phyloP scores from a whole-genome alignment of 257 asterid genomes.

The Solanum bulbocastanum region DNA sequence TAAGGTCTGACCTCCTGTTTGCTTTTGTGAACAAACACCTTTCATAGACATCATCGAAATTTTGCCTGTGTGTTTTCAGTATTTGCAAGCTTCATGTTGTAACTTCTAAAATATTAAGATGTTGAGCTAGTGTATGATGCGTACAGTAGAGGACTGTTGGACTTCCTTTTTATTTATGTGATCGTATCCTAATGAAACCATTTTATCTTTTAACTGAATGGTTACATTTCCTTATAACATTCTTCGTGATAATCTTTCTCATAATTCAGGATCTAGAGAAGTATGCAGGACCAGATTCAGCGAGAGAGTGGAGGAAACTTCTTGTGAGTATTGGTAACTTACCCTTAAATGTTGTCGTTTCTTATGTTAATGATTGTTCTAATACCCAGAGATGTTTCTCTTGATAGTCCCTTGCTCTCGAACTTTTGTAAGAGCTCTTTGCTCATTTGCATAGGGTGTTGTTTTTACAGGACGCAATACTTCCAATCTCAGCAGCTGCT shows the following conservation, averaged over 20 bases:
- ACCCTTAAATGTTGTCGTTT: background rate
- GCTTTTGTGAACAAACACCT: conserved; percentile 4
- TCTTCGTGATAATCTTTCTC: background rate
- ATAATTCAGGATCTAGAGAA: conserved; percentile 72
- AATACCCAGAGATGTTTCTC: background rate
- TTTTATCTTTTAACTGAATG: background rate
- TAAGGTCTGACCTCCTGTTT: conserved; percentile 37
- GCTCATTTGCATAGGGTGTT: background rate
- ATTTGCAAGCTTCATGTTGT: background rate
- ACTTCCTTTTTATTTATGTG: background rate
- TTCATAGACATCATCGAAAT: background rate
- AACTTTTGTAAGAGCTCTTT: background rate
- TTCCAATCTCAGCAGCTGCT: conserved; percentile 85
- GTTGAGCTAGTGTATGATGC: background rate
- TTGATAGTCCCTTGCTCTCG: background rate
- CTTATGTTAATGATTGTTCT: background rate
- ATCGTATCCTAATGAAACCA: background rate
- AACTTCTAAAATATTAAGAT: background rate
- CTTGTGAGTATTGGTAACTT: conserved; percentile 47
- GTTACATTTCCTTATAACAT: background rate
- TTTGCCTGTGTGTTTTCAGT: background rate
- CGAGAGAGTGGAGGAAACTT: conserved; percentile 87
- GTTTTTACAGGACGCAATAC: conserved; percentile 64
- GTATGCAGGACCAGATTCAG: conserved; percentile 77
- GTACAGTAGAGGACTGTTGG: background rate